These are phyloP conservation scores for Ophiocordyceps camponoti-leonardi DNA, from an alignment of 2,329 filamentous ascomycete species.

Conservation along the genomic window DNA sequence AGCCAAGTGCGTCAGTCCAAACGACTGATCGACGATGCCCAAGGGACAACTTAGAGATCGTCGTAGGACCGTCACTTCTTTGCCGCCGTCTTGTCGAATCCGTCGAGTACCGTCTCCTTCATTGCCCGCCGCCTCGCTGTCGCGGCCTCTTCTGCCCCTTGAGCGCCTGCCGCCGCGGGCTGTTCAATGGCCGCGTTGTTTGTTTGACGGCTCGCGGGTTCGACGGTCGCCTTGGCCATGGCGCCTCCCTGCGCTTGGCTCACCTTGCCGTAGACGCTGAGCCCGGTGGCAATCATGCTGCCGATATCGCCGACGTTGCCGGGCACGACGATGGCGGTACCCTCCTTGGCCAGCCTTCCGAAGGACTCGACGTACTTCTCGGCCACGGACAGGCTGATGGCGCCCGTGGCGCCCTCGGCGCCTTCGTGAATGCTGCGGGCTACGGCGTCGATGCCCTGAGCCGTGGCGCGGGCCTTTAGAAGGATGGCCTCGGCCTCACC, in stretches of 20 bases:
- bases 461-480: constrained; percentile 72
- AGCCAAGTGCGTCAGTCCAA: not conserved
- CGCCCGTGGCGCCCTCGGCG: constrained; percentile 58
- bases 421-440: constrained; percentile 59
- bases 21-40: not conserved
- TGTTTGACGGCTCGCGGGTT: constrained; percentile 1
- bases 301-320: constrained; percentile 95
- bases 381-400: constrained; percentile 74
- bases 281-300: constrained; percentile 88
- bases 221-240: constrained; percentile 37
- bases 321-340: constrained; percentile 86
- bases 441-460: constrained; percentile 74
- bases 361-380: constrained; percentile 99
- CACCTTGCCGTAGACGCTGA: constrained; percentile 92
- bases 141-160: constrained; percentile 4
- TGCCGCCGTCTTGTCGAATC: constrained; percentile 18
- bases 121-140: constrained; percentile 9
- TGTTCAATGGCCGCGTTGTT: constrained; percentile 6
- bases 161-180: constrained; percentile 3
- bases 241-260: constrained; percentile 59
- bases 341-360: constrained; percentile 79
- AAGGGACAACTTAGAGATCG: not conserved
- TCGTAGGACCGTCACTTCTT: constrained; percentile 9
- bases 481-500: constrained; percentile 92
- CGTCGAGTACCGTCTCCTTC: constrained; percentile 22